Evolutionary conservation across 2,329 filamentous ascomycete species (phyloP), one percentile per base, ranked within the genome.

Genomic region (Tolypocladium pustulatum): DNA sequence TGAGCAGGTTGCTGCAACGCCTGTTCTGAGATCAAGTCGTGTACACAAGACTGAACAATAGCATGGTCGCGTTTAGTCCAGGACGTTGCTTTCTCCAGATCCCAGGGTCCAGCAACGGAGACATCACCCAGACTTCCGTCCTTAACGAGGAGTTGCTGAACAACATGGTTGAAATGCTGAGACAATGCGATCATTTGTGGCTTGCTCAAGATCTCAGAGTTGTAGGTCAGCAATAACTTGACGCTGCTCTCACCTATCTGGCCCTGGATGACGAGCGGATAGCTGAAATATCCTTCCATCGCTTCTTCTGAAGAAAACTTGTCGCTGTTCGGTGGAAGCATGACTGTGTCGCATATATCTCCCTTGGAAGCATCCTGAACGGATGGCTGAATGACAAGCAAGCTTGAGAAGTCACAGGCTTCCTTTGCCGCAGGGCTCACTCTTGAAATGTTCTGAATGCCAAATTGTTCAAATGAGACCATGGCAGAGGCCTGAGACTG

Each of bases 401-500:
- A 36, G 9, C 51, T 55, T 17, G 49, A 20, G 2, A 70, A 58
- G 0, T 5, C 55, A 6, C 73, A 73, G 8, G 79, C 66, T 4
- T 68, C 61, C 27, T 70, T 71, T 0, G 78, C 77, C 8, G 70
- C 63, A 0, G 61, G 58, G 46, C 76, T 72, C 3, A 77, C 64
- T 27, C 77, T 69, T 51, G 65, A 58, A 58, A 59, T 76, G 70
- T 54, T 66, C 59, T 25, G 75, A 75, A 59, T 78, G 75, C 75
- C 75, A 8, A 27, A 46, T 8, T 46, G 43, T 13, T 46, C 43
- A 27, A 27, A 27, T 12, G 43, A 8, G 7, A 46, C 22, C 43
- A 46, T 46, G 1, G n/a, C 43, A 27, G 43, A 46, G 12, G 43
- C 43, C 17, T 46, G 43, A 4, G n/a, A 2, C 22, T 46, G 43